These are phyloP conservation scores for Macrolepiota dolichaula DNA, from an alignment of 768 basidiomycete species.

Conservation along the genomic window DNA sequence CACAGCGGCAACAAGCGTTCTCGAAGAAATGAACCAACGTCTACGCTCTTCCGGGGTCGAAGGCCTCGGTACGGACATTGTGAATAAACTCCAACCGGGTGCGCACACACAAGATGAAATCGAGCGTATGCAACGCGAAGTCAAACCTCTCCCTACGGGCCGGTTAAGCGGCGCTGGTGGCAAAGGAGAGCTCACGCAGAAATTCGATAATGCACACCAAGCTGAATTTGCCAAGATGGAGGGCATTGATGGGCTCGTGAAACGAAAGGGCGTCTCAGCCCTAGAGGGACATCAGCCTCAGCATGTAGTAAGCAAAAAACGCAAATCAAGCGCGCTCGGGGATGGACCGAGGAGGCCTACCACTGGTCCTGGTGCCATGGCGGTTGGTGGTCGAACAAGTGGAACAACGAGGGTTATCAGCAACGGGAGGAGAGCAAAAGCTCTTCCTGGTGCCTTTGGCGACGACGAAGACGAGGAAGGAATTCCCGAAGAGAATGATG, in stretches of 20 bases:
- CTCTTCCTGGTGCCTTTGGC: constrained; percentile 57
- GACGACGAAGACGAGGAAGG: constrained; percentile 49
- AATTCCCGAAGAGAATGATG: neutral
- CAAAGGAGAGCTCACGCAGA: constrained; percentile 30
- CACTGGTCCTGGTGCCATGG: constrained; percentile 20
- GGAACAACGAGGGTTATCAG: constrained; percentile 44
- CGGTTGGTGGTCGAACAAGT: constrained; percentile 27
- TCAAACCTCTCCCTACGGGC: constrained; percentile 26
- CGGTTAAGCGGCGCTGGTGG: constrained; percentile 11
- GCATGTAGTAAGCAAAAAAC: constrained; percentile 34
- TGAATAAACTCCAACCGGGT: constrained; percentile 37
- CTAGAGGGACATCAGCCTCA: constrained; percentile 5
- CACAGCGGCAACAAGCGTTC: constrained; percentile 60
- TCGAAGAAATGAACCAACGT: constrained; percentile 81
- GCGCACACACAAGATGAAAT: constrained; percentile 16
- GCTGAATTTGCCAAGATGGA: constrained; percentile 75
- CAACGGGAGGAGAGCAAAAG: constrained; percentile 37
- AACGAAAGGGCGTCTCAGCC: constrained; percentile 19
- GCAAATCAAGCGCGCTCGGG: constrained; percentile 53
- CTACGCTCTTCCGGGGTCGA: constrained; percentile 56
- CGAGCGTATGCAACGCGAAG: constrained; percentile 18
- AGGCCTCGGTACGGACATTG: constrained; percentile 40
- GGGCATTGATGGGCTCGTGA: constrained; percentile 51
- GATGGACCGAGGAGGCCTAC: constrained; percentile 8
- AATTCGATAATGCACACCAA: constrained; percentile 61